phyloP scores from a whole-genome alignment of 2,329 filamentous ascomycete species.

The Nakataea oryzae region DNA sequence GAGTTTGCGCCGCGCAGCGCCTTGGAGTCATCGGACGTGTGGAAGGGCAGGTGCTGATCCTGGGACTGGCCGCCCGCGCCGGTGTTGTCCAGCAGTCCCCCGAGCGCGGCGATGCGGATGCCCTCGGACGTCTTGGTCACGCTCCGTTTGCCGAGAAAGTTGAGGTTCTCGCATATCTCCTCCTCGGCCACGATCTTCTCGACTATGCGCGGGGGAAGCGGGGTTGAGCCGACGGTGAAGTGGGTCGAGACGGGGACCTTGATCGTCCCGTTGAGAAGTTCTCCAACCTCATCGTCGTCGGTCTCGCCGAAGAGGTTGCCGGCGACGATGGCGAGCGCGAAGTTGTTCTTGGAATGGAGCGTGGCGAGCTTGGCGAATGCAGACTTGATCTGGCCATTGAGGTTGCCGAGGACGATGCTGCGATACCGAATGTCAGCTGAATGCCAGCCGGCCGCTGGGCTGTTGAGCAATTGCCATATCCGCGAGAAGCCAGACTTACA shows the following conservation, averaged over 20 bases:
- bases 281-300: slow-evolving; percentile 45
- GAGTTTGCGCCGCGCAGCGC: slow-evolving; percentile 64
- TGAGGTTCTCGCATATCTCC: slow-evolving; percentile 79
- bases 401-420: slow-evolving; percentile 72
- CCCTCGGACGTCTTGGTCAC: slow-evolving; percentile 85
- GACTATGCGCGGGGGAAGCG: slow-evolving; percentile 61
- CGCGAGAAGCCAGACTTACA: slow-evolving; percentile 2
- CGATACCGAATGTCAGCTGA: slow-evolving; percentile 8
- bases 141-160: slow-evolving; percentile 79
- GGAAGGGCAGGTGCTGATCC: slow-evolving; percentile 67
- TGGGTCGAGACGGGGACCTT: slow-evolving; percentile 75
- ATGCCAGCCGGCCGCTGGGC: background rate
- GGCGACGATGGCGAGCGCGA: slow-evolving; percentile 73
- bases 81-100: slow-evolving; percentile 57
- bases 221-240: slow-evolving; percentile 67
- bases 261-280: slow-evolving; percentile 64
- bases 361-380: slow-evolving; percentile 72
- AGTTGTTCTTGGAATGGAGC: slow-evolving; percentile 79
- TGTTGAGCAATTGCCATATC: background rate
- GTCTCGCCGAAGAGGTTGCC: slow-evolving; percentile 72
- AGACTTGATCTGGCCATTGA: slow-evolving; percentile 67
- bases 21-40: slow-evolving; percentile 68
- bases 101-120: slow-evolving; percentile 75
- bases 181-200: slow-evolving; percentile 65
- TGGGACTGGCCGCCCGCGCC: slow-evolving; percentile 53